Conservation (phyloP, 2,329 filamentous ascomycete species). For the Zymoseptoria passerinii region DNA sequence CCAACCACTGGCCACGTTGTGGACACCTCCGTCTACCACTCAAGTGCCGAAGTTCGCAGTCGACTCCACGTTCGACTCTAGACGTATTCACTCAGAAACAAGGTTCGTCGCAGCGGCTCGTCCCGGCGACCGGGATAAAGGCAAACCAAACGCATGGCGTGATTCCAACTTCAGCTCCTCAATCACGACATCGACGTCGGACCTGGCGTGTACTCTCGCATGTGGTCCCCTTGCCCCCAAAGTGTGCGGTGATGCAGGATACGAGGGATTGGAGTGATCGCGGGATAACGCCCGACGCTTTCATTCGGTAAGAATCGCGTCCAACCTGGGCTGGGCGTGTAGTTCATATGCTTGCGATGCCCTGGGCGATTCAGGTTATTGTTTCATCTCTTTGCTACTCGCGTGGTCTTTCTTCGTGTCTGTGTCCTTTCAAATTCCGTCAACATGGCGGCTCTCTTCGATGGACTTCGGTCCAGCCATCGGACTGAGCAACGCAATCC, state of each 20-base stretch:
- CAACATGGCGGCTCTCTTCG: background rate
- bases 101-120: background rate
- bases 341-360: background rate
- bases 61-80: background rate
- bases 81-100: background rate
- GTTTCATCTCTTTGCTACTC: background rate
- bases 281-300: background rate
- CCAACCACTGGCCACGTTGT: background rate
- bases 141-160: background rate
- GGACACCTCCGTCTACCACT: background rate
- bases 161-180: background rate
- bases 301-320: background rate
- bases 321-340: background rate
- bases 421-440: background rate
- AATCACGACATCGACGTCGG: background rate
- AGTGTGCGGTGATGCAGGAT: background rate
- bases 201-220: background rate
- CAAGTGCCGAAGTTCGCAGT: background rate
- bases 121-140: background rate
- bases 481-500: background rate
- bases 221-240: background rate
- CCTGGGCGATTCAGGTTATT: background rate
- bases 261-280: background rate
- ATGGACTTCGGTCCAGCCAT: background rate
- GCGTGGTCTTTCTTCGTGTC: background rate